phyloP scores from a whole-genome alignment of 805 yeast species.

The Wickerhamiella lipophila region DNA sequence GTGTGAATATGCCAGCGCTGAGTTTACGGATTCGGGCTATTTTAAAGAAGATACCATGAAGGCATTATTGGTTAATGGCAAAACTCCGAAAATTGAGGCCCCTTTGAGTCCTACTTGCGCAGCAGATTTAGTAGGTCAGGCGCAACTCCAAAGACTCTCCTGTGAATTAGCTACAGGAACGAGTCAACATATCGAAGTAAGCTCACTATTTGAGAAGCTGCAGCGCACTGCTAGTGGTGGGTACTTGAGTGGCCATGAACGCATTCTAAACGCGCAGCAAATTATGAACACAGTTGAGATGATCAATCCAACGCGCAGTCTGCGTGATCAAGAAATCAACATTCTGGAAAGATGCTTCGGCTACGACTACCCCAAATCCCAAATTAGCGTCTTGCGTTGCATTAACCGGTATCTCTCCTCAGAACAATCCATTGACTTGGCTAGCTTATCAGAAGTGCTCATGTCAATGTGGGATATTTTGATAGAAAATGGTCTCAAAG shows the following conservation, averaged over 20 bases:
- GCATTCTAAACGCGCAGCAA: slow-evolving; percentile 12
- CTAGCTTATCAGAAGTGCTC: not conserved
- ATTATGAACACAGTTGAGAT: not conserved
- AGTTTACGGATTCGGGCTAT: not conserved
- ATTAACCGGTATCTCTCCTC: slow-evolving; percentile 10
- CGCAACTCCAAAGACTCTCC: not conserved
- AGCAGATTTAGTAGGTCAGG: not conserved
- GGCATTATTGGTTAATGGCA: not conserved
- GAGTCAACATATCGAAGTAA: no score
- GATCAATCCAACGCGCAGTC: not conserved
- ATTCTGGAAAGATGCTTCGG: slow-evolving; percentile 11
- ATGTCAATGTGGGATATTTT: slow-evolving; percentile 40
- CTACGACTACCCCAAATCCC: slow-evolving; percentile 7
- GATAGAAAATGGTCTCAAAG: slow-evolving; percentile 44
- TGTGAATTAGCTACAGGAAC: not conserved
- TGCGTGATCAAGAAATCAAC: not conserved
- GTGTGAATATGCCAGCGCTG: not conserved
- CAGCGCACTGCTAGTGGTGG: not conserved
- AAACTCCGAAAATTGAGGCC: slow-evolving; percentile 8
- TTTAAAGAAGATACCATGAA: not conserved
- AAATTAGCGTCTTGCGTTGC: slow-evolving; percentile 13
- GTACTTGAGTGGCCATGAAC: not conserved
- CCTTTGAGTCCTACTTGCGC: not conserved
- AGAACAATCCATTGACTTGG: not conserved
- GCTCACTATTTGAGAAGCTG: not conserved